A percentile compares a stretch with the other conserved stretches of the same genome.
These are phyloP conservation scores for Lichtheimia corymbifera DNA, from an alignment of 371 early-diverging fungal genomes.

Conservation along the genomic window DNA sequence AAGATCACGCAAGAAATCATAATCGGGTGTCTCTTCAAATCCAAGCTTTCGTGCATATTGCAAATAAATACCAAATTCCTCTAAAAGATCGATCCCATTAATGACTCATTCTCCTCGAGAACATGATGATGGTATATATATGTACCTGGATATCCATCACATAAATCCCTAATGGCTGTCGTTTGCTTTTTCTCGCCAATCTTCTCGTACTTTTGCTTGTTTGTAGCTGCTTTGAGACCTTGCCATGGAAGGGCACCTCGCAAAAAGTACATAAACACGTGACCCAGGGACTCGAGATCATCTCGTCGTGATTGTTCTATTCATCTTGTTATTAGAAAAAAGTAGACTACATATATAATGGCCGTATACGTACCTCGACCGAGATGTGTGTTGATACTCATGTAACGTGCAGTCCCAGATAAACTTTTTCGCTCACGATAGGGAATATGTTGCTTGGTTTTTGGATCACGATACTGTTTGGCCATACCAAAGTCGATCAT, in stretches of 20 bases:
- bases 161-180: slow-evolving; percentile 74
- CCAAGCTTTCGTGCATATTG: slow-evolving; percentile 87
- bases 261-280: slow-evolving; percentile 92
- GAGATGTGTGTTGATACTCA: slow-evolving; percentile 89
- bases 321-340: not conserved
- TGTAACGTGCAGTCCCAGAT: slow-evolving; percentile 92
- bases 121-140: slow-evolving; percentile 19
- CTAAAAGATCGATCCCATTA: slow-evolving; percentile 14
- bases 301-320: slow-evolving; percentile 90
- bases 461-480: slow-evolving; percentile 84
- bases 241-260: slow-evolving; percentile 94
- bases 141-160: slow-evolving; percentile 70
- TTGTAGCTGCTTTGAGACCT: slow-evolving; percentile 86
- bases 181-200: slow-evolving; percentile 89
- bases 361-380: slow-evolving; percentile 64
- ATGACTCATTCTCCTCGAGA: slow-evolving; percentile 3
- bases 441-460: slow-evolving; percentile 84
- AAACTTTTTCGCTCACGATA: slow-evolving; percentile 81
- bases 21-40: slow-evolving; percentile 97
- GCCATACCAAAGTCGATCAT: slow-evolving; percentile 94
- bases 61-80: slow-evolving; percentile 85
- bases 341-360: no score
- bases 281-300: slow-evolving; percentile 91
- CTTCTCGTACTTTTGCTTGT: slow-evolving; percentile 91
- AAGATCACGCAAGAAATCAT: slow-evolving; percentile 84